Conservation (phyloP, 179 eudicot species). For the Corrigiola litoralis region DNA sequence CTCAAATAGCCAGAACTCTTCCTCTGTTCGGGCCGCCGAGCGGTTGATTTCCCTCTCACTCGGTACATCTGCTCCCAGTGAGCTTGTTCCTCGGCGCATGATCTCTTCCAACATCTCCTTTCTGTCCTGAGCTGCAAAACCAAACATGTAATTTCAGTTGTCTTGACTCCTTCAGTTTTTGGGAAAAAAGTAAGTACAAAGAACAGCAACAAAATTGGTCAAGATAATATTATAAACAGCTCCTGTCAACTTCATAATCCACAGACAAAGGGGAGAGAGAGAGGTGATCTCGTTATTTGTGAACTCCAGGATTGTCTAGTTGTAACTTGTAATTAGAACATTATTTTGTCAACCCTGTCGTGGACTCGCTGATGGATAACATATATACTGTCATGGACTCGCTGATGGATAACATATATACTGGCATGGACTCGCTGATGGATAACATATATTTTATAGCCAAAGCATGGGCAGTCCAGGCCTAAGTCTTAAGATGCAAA, state of each 20-base stretch:
- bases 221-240: neutral
- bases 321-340: too few species aligned
- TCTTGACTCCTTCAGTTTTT: neutral
- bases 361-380: too few species aligned
- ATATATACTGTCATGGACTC: too few species aligned
- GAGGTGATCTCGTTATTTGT: neutral
- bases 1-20: conserved; percentile 94
- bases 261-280: neutral
- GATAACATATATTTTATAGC: too few species aligned
- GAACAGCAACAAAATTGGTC: too few species aligned
- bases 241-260: neutral
- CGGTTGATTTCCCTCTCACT: conserved; percentile 97
- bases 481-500: too few species aligned
- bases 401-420: too few species aligned
- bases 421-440: too few species aligned
- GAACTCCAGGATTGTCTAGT: too few species aligned
- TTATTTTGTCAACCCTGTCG: too few species aligned
- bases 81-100: conserved; percentile 89
- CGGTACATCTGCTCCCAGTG: conserved; percentile 88
- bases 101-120: conserved; percentile 90
- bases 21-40: conserved; percentile 84
- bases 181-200: neutral
- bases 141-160: conserved; percentile 1
- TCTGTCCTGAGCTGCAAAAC: conserved; percentile 87
- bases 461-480: too few species aligned